phyloP scores from a whole-genome alignment of 2,329 filamentous ascomycete genomes.

The Cyphellophora europaea region DNA sequence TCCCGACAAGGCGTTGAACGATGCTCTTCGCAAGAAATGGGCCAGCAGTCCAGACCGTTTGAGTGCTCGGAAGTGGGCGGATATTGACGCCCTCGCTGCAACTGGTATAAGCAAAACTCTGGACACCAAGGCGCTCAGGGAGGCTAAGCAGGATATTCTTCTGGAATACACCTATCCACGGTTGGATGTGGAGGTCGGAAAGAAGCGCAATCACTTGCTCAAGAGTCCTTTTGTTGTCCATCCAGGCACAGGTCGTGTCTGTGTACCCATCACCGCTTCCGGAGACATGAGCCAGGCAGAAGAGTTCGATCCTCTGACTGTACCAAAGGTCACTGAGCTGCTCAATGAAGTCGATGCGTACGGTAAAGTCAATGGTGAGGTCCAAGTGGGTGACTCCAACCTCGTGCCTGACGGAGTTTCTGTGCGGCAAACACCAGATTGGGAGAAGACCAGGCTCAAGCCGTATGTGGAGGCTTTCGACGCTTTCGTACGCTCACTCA shows the following conservation, averaged over 20 bases:
- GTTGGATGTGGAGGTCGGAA: constrained; percentile 92
- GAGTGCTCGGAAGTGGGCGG: constrained; percentile 79
- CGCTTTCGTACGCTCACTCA: constrained; percentile 64
- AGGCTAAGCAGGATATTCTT: constrained; percentile 92
- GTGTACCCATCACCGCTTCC: constrained; percentile 77
- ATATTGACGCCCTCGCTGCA: constrained; percentile 81
- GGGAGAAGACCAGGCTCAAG: constrained; percentile 94
- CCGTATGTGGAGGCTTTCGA: constrained; percentile 88
- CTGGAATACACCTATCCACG: constrained; percentile 97
- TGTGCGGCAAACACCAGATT: constrained; percentile 57
- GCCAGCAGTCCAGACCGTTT: constrained; percentile 67
- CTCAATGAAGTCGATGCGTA: constrained; percentile 80
- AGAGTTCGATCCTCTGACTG: constrained; percentile 73
- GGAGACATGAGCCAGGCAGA: constrained; percentile 45
- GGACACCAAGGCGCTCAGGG: constrained; percentile 63
- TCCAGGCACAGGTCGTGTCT: constrained; percentile 85
- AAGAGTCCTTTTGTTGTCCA: constrained; percentile 97
- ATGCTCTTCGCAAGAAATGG: constrained; percentile 83
- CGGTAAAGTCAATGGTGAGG: constrained; percentile 39
- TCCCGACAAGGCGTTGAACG: constrained; percentile 67
- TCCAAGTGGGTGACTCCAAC: constrained; percentile 24
- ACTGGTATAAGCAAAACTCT: constrained; percentile 62
- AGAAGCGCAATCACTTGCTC: constrained; percentile 95
- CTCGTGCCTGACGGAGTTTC: constrained; percentile 25
- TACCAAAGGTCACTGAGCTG: constrained; percentile 81